Conservation (phyloP, 176 grass and related monocot species). For the Oryza punctata region DNA sequence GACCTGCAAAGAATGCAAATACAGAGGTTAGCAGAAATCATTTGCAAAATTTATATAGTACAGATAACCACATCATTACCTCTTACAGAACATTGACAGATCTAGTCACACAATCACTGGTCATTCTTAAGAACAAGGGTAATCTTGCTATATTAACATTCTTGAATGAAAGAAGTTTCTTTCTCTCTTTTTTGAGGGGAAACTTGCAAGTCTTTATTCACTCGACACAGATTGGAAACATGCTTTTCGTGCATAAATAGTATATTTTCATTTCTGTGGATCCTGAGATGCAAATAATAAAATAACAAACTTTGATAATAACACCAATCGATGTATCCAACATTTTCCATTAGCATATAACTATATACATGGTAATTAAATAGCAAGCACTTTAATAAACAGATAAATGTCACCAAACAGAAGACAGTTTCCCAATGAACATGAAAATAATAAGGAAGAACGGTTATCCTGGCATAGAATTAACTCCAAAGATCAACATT, state of each 20-base stretch:
- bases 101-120: neutral
- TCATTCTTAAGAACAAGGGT: neutral
- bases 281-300: neutral
- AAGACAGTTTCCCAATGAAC: neutral
- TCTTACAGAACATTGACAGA: conserved; percentile 26
- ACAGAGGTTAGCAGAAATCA: neutral
- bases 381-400: no score
- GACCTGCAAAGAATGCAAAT: conserved; percentile 42
- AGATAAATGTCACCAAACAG: conserved; percentile 14
- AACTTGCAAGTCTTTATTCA: no score
- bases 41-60: neutral
- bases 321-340: neutral
- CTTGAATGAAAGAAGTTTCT: neutral
- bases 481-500: neutral
- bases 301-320: no score
- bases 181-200: neutral
- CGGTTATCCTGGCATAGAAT: neutral
- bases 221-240: neutral
- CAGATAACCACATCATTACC: conserved; percentile 29
- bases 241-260: neutral
- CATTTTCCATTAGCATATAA: no score
- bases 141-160: neutral
- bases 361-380: no score
- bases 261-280: neutral
- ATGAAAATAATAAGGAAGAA: conserved; percentile 21